Evolutionary conservation across 108 stramenopile species (phyloP).

Genomic region (Nitzschia palea): DNA sequence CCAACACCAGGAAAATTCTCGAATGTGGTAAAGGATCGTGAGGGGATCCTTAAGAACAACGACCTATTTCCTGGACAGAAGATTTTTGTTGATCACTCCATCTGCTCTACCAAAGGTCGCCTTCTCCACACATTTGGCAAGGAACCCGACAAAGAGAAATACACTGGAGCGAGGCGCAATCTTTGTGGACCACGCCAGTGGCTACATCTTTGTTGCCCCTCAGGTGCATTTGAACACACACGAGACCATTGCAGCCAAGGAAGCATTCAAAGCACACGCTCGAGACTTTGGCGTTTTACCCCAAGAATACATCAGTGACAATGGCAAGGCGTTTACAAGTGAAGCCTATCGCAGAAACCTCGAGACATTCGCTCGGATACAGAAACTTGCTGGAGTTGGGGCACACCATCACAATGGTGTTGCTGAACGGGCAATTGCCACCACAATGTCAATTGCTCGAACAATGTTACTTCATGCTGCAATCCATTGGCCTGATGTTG

Average conservation of each 20-base stretch:
- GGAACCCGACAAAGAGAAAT: constrained; percentile 19
- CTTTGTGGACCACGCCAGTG: constrained; percentile 43
- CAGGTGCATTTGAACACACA: constrained; percentile 30
- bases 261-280: constrained; percentile 18
- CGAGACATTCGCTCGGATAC: constrained; percentile 14
- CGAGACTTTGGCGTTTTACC: constrained; percentile 5
- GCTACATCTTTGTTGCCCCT: constrained; percentile 13
- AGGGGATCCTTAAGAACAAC: background rate
- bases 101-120: constrained; percentile 29
- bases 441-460: constrained; percentile 21
- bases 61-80: constrained; percentile 21
- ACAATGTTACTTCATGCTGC: constrained; percentile 34
- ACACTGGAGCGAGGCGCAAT: constrained; percentile 39
- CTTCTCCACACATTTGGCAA: constrained; percentile 33
- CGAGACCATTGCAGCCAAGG: constrained; percentile 29
- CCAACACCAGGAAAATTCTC: background rate
- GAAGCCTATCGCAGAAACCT: background rate
- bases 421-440: constrained; percentile 35
- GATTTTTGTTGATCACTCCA: constrained; percentile 22
- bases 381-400: constrained; percentile 34
- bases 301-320: constrained; percentile 19
- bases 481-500: constrained; percentile 20
- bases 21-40: background rate
- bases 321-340: constrained; percentile 25
- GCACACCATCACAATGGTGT: constrained; percentile 56